phyloP scores from a whole-genome alignment of 139 green algal genomes.

The Coelastrella sp. region DNA sequence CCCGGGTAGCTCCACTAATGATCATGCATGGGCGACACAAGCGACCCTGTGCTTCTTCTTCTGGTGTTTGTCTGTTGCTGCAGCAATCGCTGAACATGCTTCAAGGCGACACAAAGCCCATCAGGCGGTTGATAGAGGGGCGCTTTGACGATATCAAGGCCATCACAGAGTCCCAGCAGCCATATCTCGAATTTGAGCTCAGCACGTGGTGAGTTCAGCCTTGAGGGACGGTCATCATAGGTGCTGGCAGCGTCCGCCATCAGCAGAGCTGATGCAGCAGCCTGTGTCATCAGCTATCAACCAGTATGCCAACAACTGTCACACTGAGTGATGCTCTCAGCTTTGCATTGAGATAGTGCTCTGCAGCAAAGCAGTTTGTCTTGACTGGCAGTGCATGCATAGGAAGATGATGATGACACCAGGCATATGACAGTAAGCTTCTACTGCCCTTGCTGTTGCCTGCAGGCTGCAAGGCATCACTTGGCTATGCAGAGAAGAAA shows the following conservation, averaged over 20 bases:
- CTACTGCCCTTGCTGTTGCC: too few relatives aligned
- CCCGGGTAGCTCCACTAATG: background rate
- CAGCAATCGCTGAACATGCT: conserved; percentile 78
- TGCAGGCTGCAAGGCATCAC: conserved; percentile 70
- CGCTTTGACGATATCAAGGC: conserved; percentile 74
- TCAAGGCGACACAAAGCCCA: conserved; percentile 72
- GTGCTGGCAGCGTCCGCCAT: background rate
- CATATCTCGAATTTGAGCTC: conserved; percentile 60
- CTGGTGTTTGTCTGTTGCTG: background rate
- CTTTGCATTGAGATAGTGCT: too few relatives aligned
- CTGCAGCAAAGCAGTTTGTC: too few relatives aligned
- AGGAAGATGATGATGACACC: too few relatives aligned
- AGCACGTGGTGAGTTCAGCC: conserved; percentile 60
- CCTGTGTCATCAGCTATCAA: background rate
- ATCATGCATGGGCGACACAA: background rate
- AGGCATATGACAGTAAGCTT: too few relatives aligned
- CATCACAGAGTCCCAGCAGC: conserved; percentile 65
- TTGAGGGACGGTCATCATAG: background rate
- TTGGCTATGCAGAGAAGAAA: conserved; percentile 65
- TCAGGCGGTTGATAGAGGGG: conserved; percentile 64
- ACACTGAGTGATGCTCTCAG: too few relatives aligned
- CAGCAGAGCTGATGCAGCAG: background rate
- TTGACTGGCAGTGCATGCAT: too few relatives aligned
- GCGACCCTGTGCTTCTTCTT: background rate
- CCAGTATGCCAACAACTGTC: background rate